phyloP scores from a whole-genome alignment of 202 grass and related monocot genomes.

The Zizania palustris region DNA sequence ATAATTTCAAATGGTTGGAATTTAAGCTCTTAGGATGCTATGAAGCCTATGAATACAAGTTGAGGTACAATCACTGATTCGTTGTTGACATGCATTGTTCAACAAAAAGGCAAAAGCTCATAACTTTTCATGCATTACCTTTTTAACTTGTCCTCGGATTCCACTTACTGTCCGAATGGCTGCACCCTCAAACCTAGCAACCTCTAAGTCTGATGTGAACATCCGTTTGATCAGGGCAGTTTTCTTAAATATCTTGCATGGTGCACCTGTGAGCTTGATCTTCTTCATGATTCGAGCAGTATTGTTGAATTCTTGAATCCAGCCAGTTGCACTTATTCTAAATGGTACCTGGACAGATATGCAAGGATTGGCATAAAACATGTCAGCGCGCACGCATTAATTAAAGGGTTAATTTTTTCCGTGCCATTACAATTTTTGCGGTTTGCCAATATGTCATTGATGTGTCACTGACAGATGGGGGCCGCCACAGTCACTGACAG shows the following conservation, averaged over 20 bases:
- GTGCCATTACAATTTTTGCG: too few relatives aligned
- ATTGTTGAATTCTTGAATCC: conserved; percentile 97
- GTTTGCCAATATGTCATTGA: too few relatives aligned
- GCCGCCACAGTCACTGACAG: too few relatives aligned
- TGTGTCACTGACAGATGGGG: too few relatives aligned
- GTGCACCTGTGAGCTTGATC: conserved; percentile 86
- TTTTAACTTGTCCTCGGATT: conserved; percentile 95
- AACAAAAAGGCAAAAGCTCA: conserved; percentile 26
- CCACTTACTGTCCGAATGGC: conserved; percentile 86
- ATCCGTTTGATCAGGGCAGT: conserved; percentile 92
- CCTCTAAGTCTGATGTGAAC: conserved; percentile 97
- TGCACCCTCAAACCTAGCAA: conserved; percentile 99
- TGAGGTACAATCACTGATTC: not conserved
- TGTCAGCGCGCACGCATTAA: conserved; percentile 28
- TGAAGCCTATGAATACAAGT: conserved; percentile 10
- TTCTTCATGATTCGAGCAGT: conserved; percentile 95
- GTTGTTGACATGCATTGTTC: conserved; percentile 2
- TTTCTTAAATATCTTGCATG: conserved; percentile 98
- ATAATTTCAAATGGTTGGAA: conserved; percentile 9
- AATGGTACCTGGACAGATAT: conserved; percentile 70
- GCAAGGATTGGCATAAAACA: conserved; percentile 40
- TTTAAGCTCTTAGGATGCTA: conserved; percentile 5
- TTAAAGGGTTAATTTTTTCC: too few relatives aligned
- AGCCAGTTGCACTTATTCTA: conserved; percentile 81
- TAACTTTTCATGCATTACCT: conserved; percentile 60